Evolutionary conservation across 441 rosid species (phyloP).

Genomic region (Melastoma candidum): DNA sequence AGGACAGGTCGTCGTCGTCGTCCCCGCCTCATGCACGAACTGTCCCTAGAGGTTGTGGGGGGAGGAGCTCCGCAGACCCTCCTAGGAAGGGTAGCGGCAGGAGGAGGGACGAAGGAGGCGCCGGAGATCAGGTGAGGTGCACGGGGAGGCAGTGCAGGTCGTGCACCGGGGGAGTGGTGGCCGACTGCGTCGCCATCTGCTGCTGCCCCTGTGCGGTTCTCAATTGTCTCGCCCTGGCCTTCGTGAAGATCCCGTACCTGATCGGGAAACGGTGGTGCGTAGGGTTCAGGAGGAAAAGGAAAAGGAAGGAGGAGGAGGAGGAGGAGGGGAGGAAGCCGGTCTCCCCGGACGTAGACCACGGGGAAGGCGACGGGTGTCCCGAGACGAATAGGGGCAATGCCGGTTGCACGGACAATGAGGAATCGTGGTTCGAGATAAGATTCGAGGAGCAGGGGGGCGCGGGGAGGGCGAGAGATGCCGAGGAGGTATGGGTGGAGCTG

Average conservation of each 20-base stretch:
- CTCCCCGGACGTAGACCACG: conserved; percentile 10
- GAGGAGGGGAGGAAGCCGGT: conserved; percentile 19
- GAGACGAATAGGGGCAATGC: conserved; percentile 28
- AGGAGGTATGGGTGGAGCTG: conserved; percentile 79
- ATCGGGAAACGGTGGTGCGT: conserved; percentile 49
- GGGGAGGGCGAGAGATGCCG: conserved; percentile 21
- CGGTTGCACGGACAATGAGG: conserved; percentile 9
- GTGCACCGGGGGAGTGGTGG: conserved; percentile 61
- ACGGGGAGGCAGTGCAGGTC: conserved; percentile 63
- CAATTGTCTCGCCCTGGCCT: conserved; percentile 56
- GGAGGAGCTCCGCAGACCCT: not conserved
- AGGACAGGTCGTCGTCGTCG: no score
- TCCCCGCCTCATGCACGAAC: no score
- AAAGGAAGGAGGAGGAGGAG: conserved; percentile 9
- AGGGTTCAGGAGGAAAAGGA: conserved; percentile 17
- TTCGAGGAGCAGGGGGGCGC: conserved; percentile 20
- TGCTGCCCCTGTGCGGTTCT: conserved; percentile 90
- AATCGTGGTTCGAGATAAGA: conserved; percentile 13
- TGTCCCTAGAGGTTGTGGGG: no score
- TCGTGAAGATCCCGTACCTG: conserved; percentile 71
- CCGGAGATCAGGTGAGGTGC: conserved; percentile 32
- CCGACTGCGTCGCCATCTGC: conserved; percentile 86
- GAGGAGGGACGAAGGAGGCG: conserved; percentile 13
- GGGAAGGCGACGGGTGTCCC: conserved; percentile 10
- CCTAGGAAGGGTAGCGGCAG: not conserved